These are phyloP conservation scores for Aspergillus texensis DNA, from an alignment of 2,329 filamentous ascomycete species.

Conservation along the genomic window DNA sequence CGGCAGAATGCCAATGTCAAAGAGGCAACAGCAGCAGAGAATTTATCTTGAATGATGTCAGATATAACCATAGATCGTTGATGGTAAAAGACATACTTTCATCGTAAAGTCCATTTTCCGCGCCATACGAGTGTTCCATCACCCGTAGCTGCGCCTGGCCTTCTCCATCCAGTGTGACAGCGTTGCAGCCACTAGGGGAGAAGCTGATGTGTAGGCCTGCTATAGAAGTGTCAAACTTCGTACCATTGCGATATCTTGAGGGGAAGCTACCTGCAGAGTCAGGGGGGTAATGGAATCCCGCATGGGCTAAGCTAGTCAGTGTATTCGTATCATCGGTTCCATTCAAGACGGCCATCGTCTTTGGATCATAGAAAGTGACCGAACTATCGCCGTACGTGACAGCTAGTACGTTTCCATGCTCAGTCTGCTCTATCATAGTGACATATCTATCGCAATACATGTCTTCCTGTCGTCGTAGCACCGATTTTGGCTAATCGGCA, in stretches of 20 bases:
- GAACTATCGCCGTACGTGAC: conserved; percentile 79
- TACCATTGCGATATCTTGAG: background rate
- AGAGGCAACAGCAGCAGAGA: conserved; percentile 60
- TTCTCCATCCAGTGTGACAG: conserved; percentile 41
- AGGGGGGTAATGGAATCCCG: conserved; percentile 72
- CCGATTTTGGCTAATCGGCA: conserved; percentile 45
- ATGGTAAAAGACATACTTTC: conserved; percentile 35
- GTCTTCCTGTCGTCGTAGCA: conserved; percentile 68
- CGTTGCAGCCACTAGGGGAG: conserved; percentile 48
- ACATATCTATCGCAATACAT: conserved; percentile 70
- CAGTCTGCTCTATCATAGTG: conserved; percentile 67
- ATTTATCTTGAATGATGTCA: conserved; percentile 35
- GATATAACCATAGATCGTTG: background rate
- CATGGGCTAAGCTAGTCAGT: conserved; percentile 72
- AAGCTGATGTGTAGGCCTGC: conserved; percentile 42
- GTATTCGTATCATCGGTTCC: conserved; percentile 65
- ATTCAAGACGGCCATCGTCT: conserved; percentile 70
- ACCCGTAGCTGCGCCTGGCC: conserved; percentile 41
- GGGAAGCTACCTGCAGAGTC: conserved; percentile 60
- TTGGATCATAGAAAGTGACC: conserved; percentile 76
- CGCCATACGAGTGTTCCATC: conserved; percentile 46
- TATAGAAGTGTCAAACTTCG: conserved; percentile 14
- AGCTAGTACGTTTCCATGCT: conserved; percentile 71
- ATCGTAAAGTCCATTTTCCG: conserved; percentile 38
- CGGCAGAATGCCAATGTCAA: conserved; percentile 59